Conservation (phyloP, 192 early-diverging fungal species). For the Funneliformis geosporum region DNA sequence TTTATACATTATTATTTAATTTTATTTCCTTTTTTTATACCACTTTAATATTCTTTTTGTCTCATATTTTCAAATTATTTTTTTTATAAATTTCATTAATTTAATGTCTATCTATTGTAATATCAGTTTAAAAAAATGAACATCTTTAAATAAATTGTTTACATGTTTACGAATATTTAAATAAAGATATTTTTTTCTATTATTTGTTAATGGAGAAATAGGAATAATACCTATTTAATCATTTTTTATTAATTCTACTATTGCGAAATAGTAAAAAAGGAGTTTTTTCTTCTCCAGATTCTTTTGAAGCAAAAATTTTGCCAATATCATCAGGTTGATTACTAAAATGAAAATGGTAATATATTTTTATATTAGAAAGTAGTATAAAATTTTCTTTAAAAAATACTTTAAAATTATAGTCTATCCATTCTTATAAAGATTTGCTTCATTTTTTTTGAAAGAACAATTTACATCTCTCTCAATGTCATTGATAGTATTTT, state of each 20-base stretch:
- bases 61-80: too few species aligned
- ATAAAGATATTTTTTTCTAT: neutral
- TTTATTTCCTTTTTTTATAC: too few species aligned
- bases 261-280: neutral
- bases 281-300: neutral
- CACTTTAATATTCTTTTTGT: too few species aligned
- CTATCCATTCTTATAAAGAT: neutral
- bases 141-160: neutral
- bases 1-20: too few species aligned
- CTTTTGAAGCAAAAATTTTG: neutral
- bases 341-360: conserved; percentile 5
- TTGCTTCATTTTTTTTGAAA: neutral
- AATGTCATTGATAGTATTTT: neutral
- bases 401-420: neutral
- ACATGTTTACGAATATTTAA: neutral
- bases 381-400: neutral
- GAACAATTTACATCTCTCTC: conserved; percentile 1
- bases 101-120: too few species aligned
- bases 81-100: too few species aligned
- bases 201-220: neutral
- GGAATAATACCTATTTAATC: neutral
- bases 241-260: neutral
- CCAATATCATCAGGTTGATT: neutral
- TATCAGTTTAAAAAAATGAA: too few species aligned
- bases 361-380: neutral